Evolutionary conservation across 73 alveolate species (phyloP).

Genomic region (Blepharisma japonicum): DNA sequence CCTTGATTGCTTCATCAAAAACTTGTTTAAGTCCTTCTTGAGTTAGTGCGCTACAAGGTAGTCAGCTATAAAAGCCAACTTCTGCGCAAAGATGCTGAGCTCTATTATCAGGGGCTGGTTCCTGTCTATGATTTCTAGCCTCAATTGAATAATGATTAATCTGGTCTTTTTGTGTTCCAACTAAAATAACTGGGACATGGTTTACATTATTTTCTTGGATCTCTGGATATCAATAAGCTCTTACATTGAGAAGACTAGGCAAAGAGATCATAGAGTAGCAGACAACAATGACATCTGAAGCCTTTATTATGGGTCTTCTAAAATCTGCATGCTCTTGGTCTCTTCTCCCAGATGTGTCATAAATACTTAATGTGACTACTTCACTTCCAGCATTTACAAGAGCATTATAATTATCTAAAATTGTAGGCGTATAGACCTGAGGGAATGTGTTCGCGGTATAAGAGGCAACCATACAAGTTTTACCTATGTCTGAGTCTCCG

Average conservation of each 20-base stretch:
- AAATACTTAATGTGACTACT: not conserved
- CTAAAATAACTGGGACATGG: not conserved
- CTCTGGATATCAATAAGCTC: not conserved
- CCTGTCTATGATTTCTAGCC: too few relatives aligned
- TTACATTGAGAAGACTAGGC: not conserved
- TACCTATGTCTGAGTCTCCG: not conserved
- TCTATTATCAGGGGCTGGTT: not conserved
- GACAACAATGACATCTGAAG: not conserved
- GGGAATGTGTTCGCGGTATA: not conserved
- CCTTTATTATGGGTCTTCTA: not conserved
- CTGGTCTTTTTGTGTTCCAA: not conserved
- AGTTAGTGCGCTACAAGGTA: not conserved
- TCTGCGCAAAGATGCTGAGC: not conserved
- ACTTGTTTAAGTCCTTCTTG: constrained; percentile 10
- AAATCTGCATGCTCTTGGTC: not conserved
- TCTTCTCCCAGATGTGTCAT: not conserved
- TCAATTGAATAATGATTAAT: not conserved
- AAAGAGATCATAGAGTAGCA: not conserved
- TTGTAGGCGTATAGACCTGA: not conserved
- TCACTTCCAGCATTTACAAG: constrained; percentile 7
- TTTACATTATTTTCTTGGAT: not conserved
- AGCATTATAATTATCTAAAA: not conserved
- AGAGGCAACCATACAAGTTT: not conserved
- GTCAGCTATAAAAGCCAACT: not conserved
- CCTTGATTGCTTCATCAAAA: not conserved